Base-by-base conservation (phyloP, 192 early-diverging fungal genomes). In the Umbelopsis isabellina region DNA sequence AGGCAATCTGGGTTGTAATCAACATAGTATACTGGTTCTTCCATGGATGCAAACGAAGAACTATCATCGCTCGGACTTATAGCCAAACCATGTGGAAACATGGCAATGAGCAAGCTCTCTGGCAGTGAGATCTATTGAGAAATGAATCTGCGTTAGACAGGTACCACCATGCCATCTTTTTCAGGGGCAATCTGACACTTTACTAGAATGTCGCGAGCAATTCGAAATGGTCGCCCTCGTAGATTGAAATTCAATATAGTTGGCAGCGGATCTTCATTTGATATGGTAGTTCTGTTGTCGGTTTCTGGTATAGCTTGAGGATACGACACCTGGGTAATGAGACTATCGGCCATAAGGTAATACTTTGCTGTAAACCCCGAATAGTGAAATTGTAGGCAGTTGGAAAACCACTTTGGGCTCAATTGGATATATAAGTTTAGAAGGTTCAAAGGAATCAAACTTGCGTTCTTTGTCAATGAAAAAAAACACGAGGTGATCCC, bases 41-140 rank as follows among this genome's bases (percentile, higher is more conserved):
- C 86, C 35, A 80, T 47, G 21, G 80, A 79, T 12, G 77, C 81
- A 11, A 80, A 81, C 0, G 65, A 68, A 21, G 74, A 72, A 20
- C 74, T 67, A 25, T 68, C 73, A 45, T 72, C 64, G 12, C 65
- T 66, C 53, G 55, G 37, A 23, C 78, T 76, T 23, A 88, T 69
- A n/a, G 84, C 78, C 64, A 85, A 75, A 12, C 87, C 87, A 55
- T 87, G 84, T 25, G 87, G 87, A 68, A 89, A 89, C 87, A 89
- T 89, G 72, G 82, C 84, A 64, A 83, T 83, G 53, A 89, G 75
- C 55, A 89, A 75, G 72, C 84, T 84, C 67, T 89, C 87, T 22
- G 87, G 87, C 16, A 89, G 67, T 48, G 68, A 61, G 25, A 61
- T 37, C 55, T 61, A 61, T 4, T 23, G 51, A 21, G n/a, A 23